A percentile compares a stretch with the other conserved stretches of the same genome.
Evolutionary conservation across 768 basidiomycete species (phyloP).

Genomic region (Termitomyces sp.): DNA sequence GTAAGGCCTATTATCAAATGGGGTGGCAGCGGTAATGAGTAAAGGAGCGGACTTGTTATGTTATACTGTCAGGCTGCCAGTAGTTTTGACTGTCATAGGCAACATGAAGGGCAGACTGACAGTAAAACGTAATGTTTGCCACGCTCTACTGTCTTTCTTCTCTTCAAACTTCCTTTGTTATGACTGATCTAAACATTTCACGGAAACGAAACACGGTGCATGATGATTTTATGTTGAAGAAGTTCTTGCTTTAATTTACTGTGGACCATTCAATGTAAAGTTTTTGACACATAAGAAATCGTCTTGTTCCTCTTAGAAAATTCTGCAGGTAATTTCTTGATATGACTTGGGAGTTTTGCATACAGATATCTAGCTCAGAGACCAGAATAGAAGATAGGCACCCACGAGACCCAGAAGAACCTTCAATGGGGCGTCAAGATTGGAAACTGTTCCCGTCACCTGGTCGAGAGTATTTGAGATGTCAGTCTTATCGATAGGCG

Average conservation of each 20-base stretch:
- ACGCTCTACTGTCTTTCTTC: conserved; percentile 1
- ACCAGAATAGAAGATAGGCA: conserved; percentile 59
- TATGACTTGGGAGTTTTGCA: neutral
- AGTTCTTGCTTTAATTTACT: neutral
- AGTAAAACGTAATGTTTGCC: conserved; percentile 12
- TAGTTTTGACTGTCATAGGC: conserved; percentile 1
- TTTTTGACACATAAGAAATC: neutral
- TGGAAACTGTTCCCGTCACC: conserved; percentile 31
- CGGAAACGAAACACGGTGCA: neutral
- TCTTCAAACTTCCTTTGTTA: neutral
- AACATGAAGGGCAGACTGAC: conserved; percentile 12
- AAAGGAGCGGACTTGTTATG: conserved; percentile 8
- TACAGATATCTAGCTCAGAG: conserved; percentile 25
- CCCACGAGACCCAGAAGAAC: conserved; percentile 56
- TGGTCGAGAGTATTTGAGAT: conserved; percentile 26
- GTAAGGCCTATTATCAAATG: conserved; percentile 45
- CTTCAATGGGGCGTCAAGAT: conserved; percentile 64
- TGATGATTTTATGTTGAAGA: neutral
- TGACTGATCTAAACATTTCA: neutral
- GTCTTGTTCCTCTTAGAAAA: neutral
- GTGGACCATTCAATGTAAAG: neutral
- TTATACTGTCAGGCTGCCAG: conserved; percentile 15
- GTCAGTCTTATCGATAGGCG: conserved; percentile 28
- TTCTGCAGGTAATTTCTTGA: neutral
- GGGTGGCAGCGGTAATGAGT: conserved; percentile 36